Percentiles rank a stretch among this genome's conserved stretches.
Evolutionary conservation across 192 early-diverging fungal species (phyloP).

Genomic region (Kappamyces sp.): DNA sequence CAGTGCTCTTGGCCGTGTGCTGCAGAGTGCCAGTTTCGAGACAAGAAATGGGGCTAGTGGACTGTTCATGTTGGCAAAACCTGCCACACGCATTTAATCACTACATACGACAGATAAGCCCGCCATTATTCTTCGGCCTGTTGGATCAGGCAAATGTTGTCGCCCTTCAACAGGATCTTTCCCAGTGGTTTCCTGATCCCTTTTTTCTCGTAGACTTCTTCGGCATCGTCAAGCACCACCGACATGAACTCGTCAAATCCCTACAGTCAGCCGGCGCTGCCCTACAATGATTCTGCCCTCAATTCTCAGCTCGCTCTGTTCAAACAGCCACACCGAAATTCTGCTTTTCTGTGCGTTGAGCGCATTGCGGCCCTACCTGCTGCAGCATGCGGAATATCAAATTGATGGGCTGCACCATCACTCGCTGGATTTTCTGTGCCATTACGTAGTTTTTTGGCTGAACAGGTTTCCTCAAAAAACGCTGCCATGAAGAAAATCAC

Average conservation of each 20-base stretch:
- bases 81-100: too few relatives aligned
- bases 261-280: constrained; percentile 41
- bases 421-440: constrained; percentile 13
- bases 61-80: too few relatives aligned
- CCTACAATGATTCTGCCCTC: constrained; percentile 89
- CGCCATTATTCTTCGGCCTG: not conserved
- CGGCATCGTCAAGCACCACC: constrained; percentile 85
- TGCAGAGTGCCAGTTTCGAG: too few relatives aligned
- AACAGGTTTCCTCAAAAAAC: constrained; percentile 7
- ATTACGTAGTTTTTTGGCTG: not conserved
- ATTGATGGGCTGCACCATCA: constrained; percentile 87
- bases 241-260: constrained; percentile 99
- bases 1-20: not conserved
- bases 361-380: constrained; percentile 47
- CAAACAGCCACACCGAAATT: constrained; percentile 84
- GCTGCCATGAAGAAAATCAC: constrained; percentile 17
- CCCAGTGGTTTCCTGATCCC: constrained; percentile 68
- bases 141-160: constrained; percentile 82
- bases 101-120: too few relatives aligned
- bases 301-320: constrained; percentile 3
- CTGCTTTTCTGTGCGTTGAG: constrained; percentile 60
- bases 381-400: constrained; percentile 96
- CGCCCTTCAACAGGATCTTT: constrained; percentile 92
- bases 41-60: too few relatives aligned
- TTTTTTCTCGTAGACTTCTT: constrained; percentile 78